Conservation (phyloP, 2,329 filamentous ascomycete species). For the Penicillium janthinellum region DNA sequence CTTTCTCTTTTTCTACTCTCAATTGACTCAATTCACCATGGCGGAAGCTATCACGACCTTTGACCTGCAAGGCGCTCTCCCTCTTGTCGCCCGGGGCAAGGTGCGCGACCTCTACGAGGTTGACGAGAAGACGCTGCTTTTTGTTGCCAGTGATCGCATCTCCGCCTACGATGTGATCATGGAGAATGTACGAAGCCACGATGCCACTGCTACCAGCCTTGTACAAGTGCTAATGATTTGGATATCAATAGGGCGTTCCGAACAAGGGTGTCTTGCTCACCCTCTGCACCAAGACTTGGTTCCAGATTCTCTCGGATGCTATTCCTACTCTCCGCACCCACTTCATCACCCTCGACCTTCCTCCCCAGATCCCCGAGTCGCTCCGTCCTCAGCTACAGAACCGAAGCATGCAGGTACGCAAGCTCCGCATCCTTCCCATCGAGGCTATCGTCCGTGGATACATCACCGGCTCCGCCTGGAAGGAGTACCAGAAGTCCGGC, state of each 20-base stretch:
- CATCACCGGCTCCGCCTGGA: slow-evolving; percentile 82
- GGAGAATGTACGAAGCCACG: slow-evolving; percentile 65
- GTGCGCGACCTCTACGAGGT: slow-evolving; percentile 80
- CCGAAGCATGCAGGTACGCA: slow-evolving; percentile 76
- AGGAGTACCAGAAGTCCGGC: slow-evolving; percentile 70
- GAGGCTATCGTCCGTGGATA: slow-evolving; percentile 89
- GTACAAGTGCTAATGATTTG: slow-evolving; percentile 18
- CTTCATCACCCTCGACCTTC: slow-evolving; percentile 61
- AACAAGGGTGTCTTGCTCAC: slow-evolving; percentile 69
- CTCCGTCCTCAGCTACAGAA: slow-evolving; percentile 59
- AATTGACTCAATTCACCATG: slow-evolving; percentile 29
- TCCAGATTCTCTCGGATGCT: slow-evolving; percentile 58
- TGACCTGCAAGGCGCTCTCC: slow-evolving; percentile 48
- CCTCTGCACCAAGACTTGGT: slow-evolving; percentile 69
- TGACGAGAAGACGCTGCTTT: slow-evolving; percentile 71
- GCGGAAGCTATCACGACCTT: slow-evolving; percentile 43
- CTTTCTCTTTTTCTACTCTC: slow-evolving; percentile 2
- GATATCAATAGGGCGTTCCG: slow-evolving; percentile 59
- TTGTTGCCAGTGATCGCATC: slow-evolving; percentile 86
- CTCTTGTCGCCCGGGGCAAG: slow-evolving; percentile 65
- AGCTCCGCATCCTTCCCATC: slow-evolving; percentile 73
- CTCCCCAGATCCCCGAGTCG: slow-evolving; percentile 48
- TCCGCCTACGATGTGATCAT: slow-evolving; percentile 94
- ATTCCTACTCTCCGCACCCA: slow-evolving; percentile 65
- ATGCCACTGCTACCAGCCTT: neutral